These are phyloP conservation scores for Pseudozyma pruni DNA, from an alignment of 1,284 basidiomycete species.

Conservation along the genomic window DNA sequence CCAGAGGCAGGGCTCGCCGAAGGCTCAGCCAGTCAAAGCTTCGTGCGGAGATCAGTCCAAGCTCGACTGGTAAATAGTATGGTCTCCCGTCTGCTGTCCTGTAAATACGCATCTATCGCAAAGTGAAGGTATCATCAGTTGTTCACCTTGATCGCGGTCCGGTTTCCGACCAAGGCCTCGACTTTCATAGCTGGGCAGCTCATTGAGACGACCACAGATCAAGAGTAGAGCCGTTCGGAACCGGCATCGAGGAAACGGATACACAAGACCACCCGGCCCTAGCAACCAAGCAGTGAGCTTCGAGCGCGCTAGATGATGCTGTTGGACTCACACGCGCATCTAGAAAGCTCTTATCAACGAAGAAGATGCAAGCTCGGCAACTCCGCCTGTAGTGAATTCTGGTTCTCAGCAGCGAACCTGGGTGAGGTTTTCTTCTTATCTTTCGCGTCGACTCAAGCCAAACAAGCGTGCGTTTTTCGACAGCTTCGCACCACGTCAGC, in stretches of 20 bases:
- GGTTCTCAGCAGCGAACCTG: slow-evolving; percentile 3
- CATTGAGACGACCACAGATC: too few relatives aligned
- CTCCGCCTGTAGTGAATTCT: neutral
- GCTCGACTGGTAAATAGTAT: slow-evolving; percentile 34
- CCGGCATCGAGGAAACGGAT: too few relatives aligned
- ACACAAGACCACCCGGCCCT: too few relatives aligned
- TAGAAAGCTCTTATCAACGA: neutral
- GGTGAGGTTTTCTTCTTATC: slow-evolving; percentile 15
- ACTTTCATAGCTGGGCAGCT: too few relatives aligned
- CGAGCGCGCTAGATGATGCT: too few relatives aligned
- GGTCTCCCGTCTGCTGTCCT: neutral
- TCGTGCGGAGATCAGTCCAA: slow-evolving; percentile 35
- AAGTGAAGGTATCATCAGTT: too few relatives aligned
- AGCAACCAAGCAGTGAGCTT: too few relatives aligned
- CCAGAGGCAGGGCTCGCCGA: slow-evolving; percentile 4
- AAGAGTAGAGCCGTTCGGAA: too few relatives aligned
- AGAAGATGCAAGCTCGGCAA: neutral
- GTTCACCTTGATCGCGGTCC: too few relatives aligned
- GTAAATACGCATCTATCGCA: slow-evolving; percentile 12
- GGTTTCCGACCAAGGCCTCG: too few relatives aligned
- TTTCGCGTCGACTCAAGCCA: slow-evolving; percentile 2
- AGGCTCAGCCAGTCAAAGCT: slow-evolving; percentile 25
- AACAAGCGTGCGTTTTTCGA: slow-evolving; percentile 10
- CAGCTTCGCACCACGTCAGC: slow-evolving; percentile 4
- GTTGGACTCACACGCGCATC: too few relatives aligned